Percentiles rank a stretch among this genome's conserved stretches.
phyloP scores from a whole-genome alignment of 768 basidiomycete species.

The Peribolospora baueri region DNA sequence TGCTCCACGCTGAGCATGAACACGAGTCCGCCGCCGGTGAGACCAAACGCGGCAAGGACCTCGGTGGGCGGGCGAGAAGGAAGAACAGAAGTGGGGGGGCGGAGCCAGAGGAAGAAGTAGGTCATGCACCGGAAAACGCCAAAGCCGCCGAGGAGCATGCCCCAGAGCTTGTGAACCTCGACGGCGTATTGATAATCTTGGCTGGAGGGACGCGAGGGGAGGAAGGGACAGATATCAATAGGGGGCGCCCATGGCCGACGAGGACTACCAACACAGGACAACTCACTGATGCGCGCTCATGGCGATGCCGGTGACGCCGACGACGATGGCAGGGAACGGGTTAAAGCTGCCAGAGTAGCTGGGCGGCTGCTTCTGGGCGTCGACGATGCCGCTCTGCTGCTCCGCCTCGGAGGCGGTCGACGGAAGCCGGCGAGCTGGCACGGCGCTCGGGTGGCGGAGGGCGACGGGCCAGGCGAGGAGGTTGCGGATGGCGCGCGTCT shows the following conservation, averaged over 20 bases:
- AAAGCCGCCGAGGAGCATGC: slow-evolving; percentile 54
- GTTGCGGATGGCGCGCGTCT: slow-evolving; percentile 43
- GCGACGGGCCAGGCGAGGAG: slow-evolving; percentile 44
- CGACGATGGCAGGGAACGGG: slow-evolving; percentile 39
- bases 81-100: slow-evolving; percentile 54
- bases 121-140: slow-evolving; percentile 60
- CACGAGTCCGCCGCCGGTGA: slow-evolving; percentile 63
- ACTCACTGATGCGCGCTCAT: slow-evolving; percentile 57
- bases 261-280: not conserved
- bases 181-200: slow-evolving; percentile 26
- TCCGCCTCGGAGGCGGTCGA: not conserved
- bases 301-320: slow-evolving; percentile 76
- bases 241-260: no score
- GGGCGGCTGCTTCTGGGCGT: slow-evolving; percentile 27
- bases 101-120: slow-evolving; percentile 82
- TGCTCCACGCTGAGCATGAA: slow-evolving; percentile 85
- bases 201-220: not conserved
- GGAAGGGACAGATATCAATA: not conserved
- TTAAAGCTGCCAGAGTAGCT: slow-evolving; percentile 48
- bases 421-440: not conserved
- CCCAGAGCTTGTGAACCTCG: slow-evolving; percentile 78
- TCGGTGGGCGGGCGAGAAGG: slow-evolving; percentile 88
- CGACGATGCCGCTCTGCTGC: not conserved
- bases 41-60: slow-evolving; percentile 60
- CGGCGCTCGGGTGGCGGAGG: slow-evolving; percentile 14